Conservation (phyloP, 2,329 filamentous ascomycete genomes). For the Drechslerella stenobrocha region DNA sequence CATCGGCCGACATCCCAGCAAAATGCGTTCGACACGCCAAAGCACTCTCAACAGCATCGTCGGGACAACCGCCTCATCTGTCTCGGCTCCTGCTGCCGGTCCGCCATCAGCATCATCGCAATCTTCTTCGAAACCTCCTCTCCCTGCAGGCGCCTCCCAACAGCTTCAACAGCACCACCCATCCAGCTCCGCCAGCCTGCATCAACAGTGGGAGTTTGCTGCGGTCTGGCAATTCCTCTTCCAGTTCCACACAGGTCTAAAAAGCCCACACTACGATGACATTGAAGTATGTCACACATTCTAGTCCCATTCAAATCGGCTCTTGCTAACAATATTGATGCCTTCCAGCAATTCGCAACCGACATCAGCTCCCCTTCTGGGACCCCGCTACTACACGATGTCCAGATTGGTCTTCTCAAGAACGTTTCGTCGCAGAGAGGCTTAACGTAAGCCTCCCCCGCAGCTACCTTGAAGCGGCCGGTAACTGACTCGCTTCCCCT, state of each 20-base stretch:
- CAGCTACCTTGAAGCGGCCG: conserved; percentile 8
- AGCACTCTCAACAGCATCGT: conserved; percentile 14
- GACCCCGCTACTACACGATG: conserved; percentile 69
- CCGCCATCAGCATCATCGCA: not conserved
- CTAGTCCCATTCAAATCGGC: not conserved
- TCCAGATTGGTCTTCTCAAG: conserved; percentile 85
- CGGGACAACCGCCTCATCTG: not conserved
- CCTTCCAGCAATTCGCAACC: conserved; percentile 30
- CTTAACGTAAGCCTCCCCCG: conserved; percentile 66
- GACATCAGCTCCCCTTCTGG: conserved; percentile 29
- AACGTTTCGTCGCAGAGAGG: conserved; percentile 91
- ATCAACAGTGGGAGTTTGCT: conserved; percentile 43
- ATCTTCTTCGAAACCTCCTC: conserved; percentile 4
- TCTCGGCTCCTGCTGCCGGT: not conserved
- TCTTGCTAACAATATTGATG: not conserved
- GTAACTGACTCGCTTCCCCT: conserved; percentile 17
- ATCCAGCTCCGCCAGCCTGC: conserved; percentile 18
- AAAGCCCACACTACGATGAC: conserved; percentile 80
- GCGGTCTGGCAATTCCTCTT: conserved; percentile 83
- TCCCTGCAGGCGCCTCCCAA: not conserved
- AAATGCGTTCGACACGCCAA: conserved; percentile 42
- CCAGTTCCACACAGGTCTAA: conserved; percentile 81
- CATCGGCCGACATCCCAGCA: conserved; percentile 7
- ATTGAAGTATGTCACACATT: conserved; percentile 76
- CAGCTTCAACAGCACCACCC: not conserved